phyloP scores from a whole-genome alignment of 2,329 filamentous ascomycete genomes.

The Fragosphaeria purpurea region DNA sequence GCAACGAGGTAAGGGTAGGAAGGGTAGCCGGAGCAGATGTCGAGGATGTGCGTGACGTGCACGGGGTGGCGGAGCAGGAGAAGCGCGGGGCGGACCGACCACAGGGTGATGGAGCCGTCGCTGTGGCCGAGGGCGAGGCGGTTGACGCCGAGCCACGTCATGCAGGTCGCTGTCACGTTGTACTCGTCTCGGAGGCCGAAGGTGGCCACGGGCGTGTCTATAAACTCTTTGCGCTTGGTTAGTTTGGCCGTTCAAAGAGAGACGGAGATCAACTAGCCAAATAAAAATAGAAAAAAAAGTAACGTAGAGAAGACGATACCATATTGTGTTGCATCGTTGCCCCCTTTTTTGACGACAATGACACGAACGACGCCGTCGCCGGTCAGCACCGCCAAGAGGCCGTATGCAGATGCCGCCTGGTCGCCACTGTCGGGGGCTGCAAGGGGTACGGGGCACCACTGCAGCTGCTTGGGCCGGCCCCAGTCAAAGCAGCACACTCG shows the following conservation, averaged over 20 bases:
- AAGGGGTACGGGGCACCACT: constrained; percentile 41
- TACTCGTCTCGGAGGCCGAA: constrained; percentile 37
- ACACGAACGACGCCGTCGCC: constrained; percentile 41
- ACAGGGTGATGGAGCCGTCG: constrained; percentile 46
- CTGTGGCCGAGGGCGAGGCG: constrained; percentile 44
- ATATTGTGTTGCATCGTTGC: constrained; percentile 18
- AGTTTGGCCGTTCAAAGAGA: background rate
- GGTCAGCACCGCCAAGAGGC: constrained; percentile 39
- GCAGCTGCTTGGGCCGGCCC: constrained; percentile 39
- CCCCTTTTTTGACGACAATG: constrained; percentile 28
- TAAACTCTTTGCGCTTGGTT: constrained; percentile 27
- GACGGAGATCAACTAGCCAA: too few relatives aligned
- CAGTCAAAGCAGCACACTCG: constrained; percentile 38
- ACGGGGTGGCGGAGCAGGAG: constrained; percentile 41
- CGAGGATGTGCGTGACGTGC: constrained; percentile 44
- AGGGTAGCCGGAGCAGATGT: constrained; percentile 46
- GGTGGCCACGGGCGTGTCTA: constrained; percentile 33
- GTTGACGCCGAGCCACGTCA: constrained; percentile 47
- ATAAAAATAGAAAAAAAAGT: background rate
- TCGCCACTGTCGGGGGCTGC: constrained; percentile 18
- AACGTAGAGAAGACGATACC: constrained; percentile 24
- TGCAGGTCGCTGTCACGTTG: constrained; percentile 37
- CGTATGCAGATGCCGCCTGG: constrained; percentile 3
- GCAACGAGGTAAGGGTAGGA: constrained; percentile 46
- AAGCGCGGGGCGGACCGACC: constrained; percentile 41